phyloP scores from a whole-genome alignment of 148 eudicot species.

The Fagopyrum esculentum region DNA sequence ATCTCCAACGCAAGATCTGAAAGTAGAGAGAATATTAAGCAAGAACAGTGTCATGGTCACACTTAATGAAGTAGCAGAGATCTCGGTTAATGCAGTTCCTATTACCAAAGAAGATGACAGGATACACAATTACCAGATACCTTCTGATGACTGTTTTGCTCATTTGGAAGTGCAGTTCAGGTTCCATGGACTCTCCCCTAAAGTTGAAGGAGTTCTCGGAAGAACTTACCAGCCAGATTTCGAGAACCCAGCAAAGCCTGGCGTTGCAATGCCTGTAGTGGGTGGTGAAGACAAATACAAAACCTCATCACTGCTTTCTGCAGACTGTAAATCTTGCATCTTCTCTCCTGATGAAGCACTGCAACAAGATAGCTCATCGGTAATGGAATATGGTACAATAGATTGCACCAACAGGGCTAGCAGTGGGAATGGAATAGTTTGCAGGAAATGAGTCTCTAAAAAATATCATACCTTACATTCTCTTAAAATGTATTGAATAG shows the following conservation, averaged over 20 bases:
- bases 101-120: constrained; percentile 54
- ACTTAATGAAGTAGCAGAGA: constrained; percentile 34
- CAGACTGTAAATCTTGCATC: constrained; percentile 43
- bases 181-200: constrained; percentile 32
- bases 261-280: constrained; percentile 62
- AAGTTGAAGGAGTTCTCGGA: constrained; percentile 59
- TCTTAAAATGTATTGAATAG: not conserved
- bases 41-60: constrained; percentile 42
- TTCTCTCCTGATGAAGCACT: constrained; percentile 26
- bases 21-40: constrained; percentile 42
- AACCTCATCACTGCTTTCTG: constrained; percentile 38
- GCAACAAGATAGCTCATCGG: constrained; percentile 15
- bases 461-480: not conserved
- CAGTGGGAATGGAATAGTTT: constrained; percentile 39
- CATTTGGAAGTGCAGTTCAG: constrained; percentile 59
- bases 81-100: constrained; percentile 50
- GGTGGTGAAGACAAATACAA: constrained; percentile 66
- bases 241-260: constrained; percentile 51
- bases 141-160: constrained; percentile 53
- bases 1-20: constrained; percentile 24
- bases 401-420: constrained; percentile 32
- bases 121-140: constrained; percentile 54
- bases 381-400: constrained; percentile 25
- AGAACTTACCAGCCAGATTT: constrained; percentile 65
- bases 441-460: constrained; percentile 31